Conservation (phyloP, 2,329 filamentous ascomycete species). For the Sclerotinia trifoliorum region DNA sequence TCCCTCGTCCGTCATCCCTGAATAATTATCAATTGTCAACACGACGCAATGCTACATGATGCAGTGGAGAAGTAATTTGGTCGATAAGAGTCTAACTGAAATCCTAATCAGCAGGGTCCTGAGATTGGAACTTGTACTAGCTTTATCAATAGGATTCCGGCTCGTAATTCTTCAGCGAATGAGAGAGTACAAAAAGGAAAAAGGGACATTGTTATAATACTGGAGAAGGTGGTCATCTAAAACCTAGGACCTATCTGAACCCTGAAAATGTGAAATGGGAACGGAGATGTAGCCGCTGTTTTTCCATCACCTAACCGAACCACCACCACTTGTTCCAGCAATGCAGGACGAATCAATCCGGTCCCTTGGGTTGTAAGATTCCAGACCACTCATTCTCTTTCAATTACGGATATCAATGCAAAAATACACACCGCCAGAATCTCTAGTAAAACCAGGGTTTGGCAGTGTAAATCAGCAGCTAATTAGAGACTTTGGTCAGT, state of each 20-base stretch:
- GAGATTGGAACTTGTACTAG: neutral
- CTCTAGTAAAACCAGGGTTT: neutral
- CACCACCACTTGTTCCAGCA: neutral
- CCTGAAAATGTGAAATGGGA: neutral
- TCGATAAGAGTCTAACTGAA: neutral
- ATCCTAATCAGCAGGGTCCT: neutral
- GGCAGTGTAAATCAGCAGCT: neutral
- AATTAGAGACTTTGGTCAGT: conserved; percentile 2
- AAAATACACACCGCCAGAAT: conserved; percentile 12
- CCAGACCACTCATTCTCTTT: conserved; percentile 8
- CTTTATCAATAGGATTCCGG: neutral
- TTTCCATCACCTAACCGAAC: neutral
- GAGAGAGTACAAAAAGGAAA: neutral
- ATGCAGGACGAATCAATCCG: conserved; percentile 4
- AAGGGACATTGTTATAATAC: conserved; percentile 4
- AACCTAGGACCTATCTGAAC: too few relatives aligned
- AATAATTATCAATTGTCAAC: neutral
- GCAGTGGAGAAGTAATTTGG: neutral
- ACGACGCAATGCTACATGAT: neutral
- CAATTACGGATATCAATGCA: conserved; percentile 12
- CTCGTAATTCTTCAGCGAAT: conserved; percentile 7
- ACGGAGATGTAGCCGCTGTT: neutral
- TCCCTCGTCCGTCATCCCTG: neutral
- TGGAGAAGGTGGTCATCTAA: neutral
- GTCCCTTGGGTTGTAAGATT: conserved; percentile 9